Evolutionary conservation across 768 basidiomycete species (phyloP), one percentile per base, ranked within the genome.

Genomic region (Rhizopogon roseolus): DNA sequence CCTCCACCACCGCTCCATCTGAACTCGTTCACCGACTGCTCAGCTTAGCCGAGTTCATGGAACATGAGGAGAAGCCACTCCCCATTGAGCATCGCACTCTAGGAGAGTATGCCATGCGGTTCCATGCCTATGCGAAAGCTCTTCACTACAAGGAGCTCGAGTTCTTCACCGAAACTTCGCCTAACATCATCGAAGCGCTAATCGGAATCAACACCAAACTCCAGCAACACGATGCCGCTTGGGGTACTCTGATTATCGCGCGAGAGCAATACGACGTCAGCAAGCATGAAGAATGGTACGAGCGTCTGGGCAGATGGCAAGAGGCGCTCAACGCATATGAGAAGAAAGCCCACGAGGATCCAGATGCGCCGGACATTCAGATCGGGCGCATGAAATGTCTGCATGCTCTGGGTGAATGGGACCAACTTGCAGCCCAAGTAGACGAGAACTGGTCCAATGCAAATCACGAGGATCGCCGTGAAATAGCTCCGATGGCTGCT

Each of bases 361-460:
- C 91, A 0, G 79, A 81, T 40, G 81, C 85, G 19, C 83, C 85
- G 6, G 89, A 90, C 41, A 75, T 92, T 28, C 85, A 88, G 46
- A 82, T 94, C 48, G 97, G 96, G 3, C 83, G 90, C 39, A 94
- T 98, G 85, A 93, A 93, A 62, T 98, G 95, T 66, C 72, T 98
- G 16, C 95, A 98, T 68, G 97, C 97, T 2, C 81, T 99, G 8
- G 97, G 97, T 36, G 96, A 98, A 75, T 99, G 97, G 97, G 95
- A 97, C 59, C 80, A 84, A 53, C 79, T 99, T 25, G 88, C 93
- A 1, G 73, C 78, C 6, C 88, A 92, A 54, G 94, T 98, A 1
- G 87, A 91, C 53, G 85, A 92, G 58, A 82, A 87, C 57, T 99
- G 97, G 97, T 68, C 81, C 3, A 88, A 81, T 57, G 88, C 92